A percentile compares a stretch with the other conserved stretches of the same genome.
These are phyloP conservation scores for Ustilago sp. DNA, from an alignment of 1,284 basidiomycete genomes.

Conservation along the genomic window DNA sequence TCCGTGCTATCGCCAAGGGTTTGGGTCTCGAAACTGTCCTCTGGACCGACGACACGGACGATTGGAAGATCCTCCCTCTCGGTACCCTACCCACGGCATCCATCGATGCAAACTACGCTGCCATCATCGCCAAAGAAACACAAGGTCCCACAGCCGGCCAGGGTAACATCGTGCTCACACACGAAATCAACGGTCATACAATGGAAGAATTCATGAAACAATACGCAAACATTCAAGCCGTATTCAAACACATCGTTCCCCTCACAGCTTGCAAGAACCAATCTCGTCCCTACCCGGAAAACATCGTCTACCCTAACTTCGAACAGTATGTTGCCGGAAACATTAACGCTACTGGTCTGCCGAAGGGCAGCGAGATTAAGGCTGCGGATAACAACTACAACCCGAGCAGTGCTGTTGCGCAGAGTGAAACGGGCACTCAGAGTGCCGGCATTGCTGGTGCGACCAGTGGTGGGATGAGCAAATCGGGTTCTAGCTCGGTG, in stretches of 20 bases:
- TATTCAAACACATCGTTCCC: constrained; percentile 67
- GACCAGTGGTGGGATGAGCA: constrained; percentile 1
- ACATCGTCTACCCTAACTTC: constrained; percentile 68
- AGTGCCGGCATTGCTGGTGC: constrained; percentile 21
- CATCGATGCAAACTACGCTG: constrained; percentile 72
- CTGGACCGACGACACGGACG: constrained; percentile 72
- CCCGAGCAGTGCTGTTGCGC: constrained; percentile 19
- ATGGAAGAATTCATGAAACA: constrained; percentile 63
- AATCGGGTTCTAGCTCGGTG: constrained; percentile 5
- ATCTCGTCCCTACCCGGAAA: constrained; percentile 71
- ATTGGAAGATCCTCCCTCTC: constrained; percentile 70
- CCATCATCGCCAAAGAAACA: constrained; percentile 68
- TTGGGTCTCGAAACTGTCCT: constrained; percentile 72
- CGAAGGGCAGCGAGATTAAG: constrained; percentile 44
- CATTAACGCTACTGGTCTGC: constrained; percentile 56
- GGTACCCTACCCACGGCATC: constrained; percentile 64
- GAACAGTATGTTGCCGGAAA: constrained; percentile 58
- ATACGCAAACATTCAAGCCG: constrained; percentile 58
- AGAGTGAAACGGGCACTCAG: constrained; percentile 28
- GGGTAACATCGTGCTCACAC: constrained; percentile 67
- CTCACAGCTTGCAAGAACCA: constrained; percentile 66
- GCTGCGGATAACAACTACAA: constrained; percentile 33
- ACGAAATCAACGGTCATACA: constrained; percentile 66
- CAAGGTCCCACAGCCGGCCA: constrained; percentile 70
- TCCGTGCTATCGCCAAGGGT: constrained; percentile 72